Evolutionary conservation across 306 rosid genomes (phyloP), one percentile per base, ranked within the genome.

Genomic region (Vigna trinervia): DNA sequence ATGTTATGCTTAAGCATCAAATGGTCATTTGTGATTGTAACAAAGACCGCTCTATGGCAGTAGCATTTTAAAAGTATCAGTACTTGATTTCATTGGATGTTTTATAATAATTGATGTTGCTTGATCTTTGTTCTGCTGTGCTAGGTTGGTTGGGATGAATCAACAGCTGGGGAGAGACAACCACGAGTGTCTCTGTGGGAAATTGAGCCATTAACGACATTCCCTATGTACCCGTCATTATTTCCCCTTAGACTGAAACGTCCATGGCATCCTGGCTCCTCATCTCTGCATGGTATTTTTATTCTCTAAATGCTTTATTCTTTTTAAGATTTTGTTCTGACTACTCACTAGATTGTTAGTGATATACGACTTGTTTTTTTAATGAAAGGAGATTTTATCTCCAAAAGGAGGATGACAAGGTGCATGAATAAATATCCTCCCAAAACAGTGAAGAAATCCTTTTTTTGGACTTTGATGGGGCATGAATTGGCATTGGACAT

Each of bases 131-230:
- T 19, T 83, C 74, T 47, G 46, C 56, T 61, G 69, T 82, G 58
- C 77, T 80, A 88, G 98, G 98, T 93, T 70, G 98, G 96, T 74
- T 93, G 98, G 98, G 98, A 93, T 81, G 98, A 93, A 83, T 90
- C 98, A 53, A 89, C 98, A 52, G 93, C 98, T 53, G 94, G 94
- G 68, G 96, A 93, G 83, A 86, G 94, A 81, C 96, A 89, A 75
- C 96, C 98, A 39, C 90, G 98, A 74, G 98, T 93, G 43, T 93
- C 96, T 1, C 77, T 93, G 47, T 93, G 98, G 98, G 98, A 93
- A 86, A 93, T 93, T 79, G 97, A 93, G 84, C 97, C 97, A 34
- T 88, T 93, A 68, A 90, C 97, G 63, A 93, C 96, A 47, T 93
- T 93, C 67, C 97, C 97, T 1, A 93, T 93, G 97, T 93, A 93